Conservation (phyloP, 108 stramenopile genomes). For the Pseudonitzschia multiseries region DNA sequence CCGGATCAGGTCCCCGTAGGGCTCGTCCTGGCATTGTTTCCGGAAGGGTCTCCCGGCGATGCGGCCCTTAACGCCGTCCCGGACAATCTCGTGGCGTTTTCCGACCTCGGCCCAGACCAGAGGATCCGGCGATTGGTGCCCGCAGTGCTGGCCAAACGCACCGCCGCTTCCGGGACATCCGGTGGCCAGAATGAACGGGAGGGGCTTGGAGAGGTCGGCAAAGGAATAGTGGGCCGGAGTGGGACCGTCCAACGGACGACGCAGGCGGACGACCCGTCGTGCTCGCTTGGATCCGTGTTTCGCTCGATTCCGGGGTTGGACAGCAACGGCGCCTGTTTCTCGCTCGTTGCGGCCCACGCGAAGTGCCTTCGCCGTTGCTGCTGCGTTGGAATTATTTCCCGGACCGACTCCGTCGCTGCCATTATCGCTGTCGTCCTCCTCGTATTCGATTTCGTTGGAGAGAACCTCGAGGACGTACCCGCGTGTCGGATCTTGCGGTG, state of each 20-base stretch:
- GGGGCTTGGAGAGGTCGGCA: constrained; percentile 2
- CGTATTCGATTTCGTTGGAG: background rate
- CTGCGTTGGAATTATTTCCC: background rate
- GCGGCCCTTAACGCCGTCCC: constrained; percentile 31
- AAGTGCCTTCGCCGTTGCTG: background rate
- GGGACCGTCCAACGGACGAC: constrained; percentile 26
- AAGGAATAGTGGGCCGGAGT: constrained; percentile 33
- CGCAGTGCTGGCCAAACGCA: constrained; percentile 38
- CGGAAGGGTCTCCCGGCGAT: constrained; percentile 32
- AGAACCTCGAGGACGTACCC: background rate
- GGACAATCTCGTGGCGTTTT: constrained; percentile 15
- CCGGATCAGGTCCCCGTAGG: constrained; percentile 28
- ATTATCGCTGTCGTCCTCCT: background rate
- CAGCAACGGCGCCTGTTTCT: background rate
- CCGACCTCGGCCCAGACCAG: constrained; percentile 24
- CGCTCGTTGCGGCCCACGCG: background rate
- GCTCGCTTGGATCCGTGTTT: background rate
- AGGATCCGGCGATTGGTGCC: constrained; percentile 25
- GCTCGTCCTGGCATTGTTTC: constrained; percentile 30
- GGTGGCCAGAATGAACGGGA: constrained; percentile 33
- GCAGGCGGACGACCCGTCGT: constrained; percentile 19
- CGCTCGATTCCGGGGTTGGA: background rate
- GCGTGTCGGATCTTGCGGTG: background rate
- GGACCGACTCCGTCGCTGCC: background rate
- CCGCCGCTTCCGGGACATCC: constrained; percentile 19